phyloP scores from a whole-genome alignment of 176 grass and related monocot genomes.

The Aegilops longissima region DNA sequence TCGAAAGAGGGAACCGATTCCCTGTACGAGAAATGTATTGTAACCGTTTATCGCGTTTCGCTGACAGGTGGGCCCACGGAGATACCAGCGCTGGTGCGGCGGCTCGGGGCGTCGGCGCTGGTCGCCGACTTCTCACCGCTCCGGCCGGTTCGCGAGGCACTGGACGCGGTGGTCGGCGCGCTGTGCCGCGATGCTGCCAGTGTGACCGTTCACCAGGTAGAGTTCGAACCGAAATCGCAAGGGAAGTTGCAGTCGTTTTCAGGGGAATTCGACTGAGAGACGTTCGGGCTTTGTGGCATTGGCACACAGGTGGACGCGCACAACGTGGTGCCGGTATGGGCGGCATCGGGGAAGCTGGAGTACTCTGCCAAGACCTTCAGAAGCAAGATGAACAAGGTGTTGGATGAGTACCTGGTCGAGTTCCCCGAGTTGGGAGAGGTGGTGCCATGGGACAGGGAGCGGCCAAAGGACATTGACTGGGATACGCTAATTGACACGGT shows the following conservation, averaged over 20 bases:
- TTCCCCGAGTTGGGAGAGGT: constrained; percentile 44
- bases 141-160: constrained; percentile 50
- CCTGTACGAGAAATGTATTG: not conserved
- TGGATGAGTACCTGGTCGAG: constrained; percentile 76
- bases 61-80: constrained; percentile 35
- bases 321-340: constrained; percentile 83
- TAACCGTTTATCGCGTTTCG: not conserved
- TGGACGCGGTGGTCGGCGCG: constrained; percentile 49
- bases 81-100: constrained; percentile 53
- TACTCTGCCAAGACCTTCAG: constrained; percentile 82
- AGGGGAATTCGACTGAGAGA: not conserved
- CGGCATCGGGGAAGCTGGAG: constrained; percentile 70
- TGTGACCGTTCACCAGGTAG: constrained; percentile 63
- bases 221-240: not conserved
- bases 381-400: constrained; percentile 58
- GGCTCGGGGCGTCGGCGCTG: constrained; percentile 61
- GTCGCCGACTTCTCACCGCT: constrained; percentile 87
- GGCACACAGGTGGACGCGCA: constrained; percentile 72
- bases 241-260: not conserved
- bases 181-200: constrained; percentile 17
- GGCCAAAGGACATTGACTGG: constrained; percentile 58
- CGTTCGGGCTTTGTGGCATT: not conserved
- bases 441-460: constrained; percentile 45
- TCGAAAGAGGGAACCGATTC: not conserved
- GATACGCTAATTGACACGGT: constrained; percentile 50